Conservation (phyloP, 2,329 filamentous ascomycete species). For the Fusarium sp. region DNA sequence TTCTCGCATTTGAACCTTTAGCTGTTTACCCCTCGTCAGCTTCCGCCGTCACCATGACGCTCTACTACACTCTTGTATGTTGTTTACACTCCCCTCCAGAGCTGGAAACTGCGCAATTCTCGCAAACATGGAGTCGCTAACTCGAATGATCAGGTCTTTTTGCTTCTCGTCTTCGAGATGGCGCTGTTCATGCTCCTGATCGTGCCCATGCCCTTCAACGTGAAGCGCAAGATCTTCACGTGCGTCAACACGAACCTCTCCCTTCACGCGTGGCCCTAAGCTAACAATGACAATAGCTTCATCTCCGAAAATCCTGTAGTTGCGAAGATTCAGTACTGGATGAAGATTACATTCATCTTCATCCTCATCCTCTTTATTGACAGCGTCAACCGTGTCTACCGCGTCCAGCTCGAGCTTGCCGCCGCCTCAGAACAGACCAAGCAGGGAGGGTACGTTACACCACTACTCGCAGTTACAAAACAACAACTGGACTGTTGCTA, state of each 20-base stretch:
- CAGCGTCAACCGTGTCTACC: slow-evolving; percentile 95
- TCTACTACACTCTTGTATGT: slow-evolving; percentile 70
- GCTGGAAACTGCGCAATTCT: slow-evolving; percentile 2
- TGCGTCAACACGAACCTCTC: slow-evolving; percentile 55
- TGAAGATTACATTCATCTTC: slow-evolving; percentile 99
- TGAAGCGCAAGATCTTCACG: slow-evolving; percentile 88
- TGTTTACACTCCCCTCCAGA: not conserved
- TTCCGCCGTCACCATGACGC: slow-evolving; percentile 65
- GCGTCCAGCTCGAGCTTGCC: slow-evolving; percentile 90
- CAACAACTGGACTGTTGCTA: slow-evolving; percentile 33
- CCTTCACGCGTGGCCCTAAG: not conserved
- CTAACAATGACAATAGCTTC: slow-evolving; percentile 71
- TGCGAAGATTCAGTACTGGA: slow-evolving; percentile 95
- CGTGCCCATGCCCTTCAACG: slow-evolving; percentile 88
- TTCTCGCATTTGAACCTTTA: slow-evolving; percentile 19
- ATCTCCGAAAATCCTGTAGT: slow-evolving; percentile 89
- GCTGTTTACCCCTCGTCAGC: slow-evolving; percentile 44
- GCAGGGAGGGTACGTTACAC: slow-evolving; percentile 62
- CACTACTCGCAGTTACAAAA: slow-evolving; percentile 2
- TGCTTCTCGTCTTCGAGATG: slow-evolving; percentile 88
- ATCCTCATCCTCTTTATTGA: slow-evolving; percentile 98
- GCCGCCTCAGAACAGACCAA: slow-evolving; percentile 73
- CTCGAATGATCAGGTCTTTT: slow-evolving; percentile 76
- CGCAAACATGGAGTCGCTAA: slow-evolving; percentile 19
- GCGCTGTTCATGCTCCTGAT: slow-evolving; percentile 83